A percentile compares a stretch with the other conserved stretches of the same genome.
Conservation (phyloP, 345 rosid genomes). For the Erodium maritimum region DNA sequence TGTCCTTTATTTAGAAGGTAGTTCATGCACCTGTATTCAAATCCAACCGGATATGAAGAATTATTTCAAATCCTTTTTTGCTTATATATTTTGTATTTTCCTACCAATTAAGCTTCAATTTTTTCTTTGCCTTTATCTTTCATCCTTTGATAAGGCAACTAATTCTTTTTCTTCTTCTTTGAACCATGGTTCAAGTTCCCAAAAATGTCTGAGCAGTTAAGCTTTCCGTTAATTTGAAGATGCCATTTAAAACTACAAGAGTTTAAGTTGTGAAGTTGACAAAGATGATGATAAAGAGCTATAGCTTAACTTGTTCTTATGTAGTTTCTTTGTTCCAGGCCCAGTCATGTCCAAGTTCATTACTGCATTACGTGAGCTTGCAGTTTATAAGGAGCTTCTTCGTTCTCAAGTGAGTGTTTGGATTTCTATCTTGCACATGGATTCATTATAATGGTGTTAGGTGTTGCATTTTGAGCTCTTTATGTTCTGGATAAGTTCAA, state of each 20-base stretch:
- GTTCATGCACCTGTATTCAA: not conserved
- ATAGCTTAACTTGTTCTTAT: constrained; percentile 4
- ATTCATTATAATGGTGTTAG: not conserved
- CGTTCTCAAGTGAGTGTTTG: constrained; percentile 57
- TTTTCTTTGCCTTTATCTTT: not conserved
- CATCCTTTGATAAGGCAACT: not conserved
- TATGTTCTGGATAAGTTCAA: not conserved
- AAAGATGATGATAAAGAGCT: not conserved
- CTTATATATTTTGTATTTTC: not conserved
- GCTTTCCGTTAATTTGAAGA: not conserved
- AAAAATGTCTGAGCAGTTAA: not conserved
- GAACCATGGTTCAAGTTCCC: not conserved
- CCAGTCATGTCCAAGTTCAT: constrained; percentile 66
- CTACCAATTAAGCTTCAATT: no score
- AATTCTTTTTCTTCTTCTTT: not conserved
- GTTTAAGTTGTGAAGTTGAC: no score
- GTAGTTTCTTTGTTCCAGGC: constrained; percentile 32
- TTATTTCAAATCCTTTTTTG: not conserved
- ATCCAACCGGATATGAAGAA: not conserved
- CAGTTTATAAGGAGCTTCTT: constrained; percentile 69
- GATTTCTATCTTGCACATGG: constrained; percentile 4
- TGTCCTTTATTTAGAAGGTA: not conserved
- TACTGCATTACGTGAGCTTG: constrained; percentile 65
- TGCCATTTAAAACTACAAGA: no score
- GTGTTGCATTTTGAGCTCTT: not conserved